Percentiles rank a stretch among this genome's conserved stretches.
phyloP scores from a whole-genome alignment of 2,329 filamentous ascomycete species.

The Zelopaecilomyces penicillatus region DNA sequence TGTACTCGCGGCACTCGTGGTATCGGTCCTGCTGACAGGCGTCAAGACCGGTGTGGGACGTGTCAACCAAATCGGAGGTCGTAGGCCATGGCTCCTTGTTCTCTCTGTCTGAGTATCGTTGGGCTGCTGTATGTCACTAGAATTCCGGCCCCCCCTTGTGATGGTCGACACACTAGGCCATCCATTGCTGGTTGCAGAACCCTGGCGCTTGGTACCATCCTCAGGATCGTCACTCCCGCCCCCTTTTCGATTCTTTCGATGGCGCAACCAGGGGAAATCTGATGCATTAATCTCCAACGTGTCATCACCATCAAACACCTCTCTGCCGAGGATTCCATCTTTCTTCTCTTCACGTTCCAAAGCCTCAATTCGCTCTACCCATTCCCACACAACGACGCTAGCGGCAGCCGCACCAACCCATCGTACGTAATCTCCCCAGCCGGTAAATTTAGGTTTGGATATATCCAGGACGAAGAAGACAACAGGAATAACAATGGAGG shows the following conservation, averaged over 20 bases:
- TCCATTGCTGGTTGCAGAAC: constrained; percentile 13
- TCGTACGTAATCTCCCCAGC: constrained; percentile 90
- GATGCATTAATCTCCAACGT: constrained; percentile 62
- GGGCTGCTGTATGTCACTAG: constrained; percentile 11
- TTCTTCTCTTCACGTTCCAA: constrained; percentile 89
- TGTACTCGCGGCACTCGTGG: constrained; percentile 55
- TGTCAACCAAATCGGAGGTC: constrained; percentile 46
- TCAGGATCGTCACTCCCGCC: constrained; percentile 6
- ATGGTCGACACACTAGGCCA: constrained; percentile 21
- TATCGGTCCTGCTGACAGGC: constrained; percentile 53
- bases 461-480: constrained; percentile 93
- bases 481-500: constrained; percentile 78
- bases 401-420: constrained; percentile 95
- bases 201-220: constrained; percentile 12
- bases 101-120: constrained; percentile 19
- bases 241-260: constrained; percentile 27
- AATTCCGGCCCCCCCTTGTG: constrained; percentile 5
- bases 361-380: constrained; percentile 91
- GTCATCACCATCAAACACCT: constrained; percentile 90
- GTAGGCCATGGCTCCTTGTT: constrained; percentile 29
- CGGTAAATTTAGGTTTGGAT: constrained; percentile 72
- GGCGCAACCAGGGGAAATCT: constrained; percentile 40
- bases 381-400: constrained; percentile 97
- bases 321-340: constrained; percentile 81
- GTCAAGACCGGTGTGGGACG: constrained; percentile 47